Percentiles rank a stretch among this genome's conserved stretches.
These are phyloP conservation scores for Coelomomyces lativittatus DNA, from an alignment of 371 early-diverging fungal genomes.

Conservation along the genomic window DNA sequence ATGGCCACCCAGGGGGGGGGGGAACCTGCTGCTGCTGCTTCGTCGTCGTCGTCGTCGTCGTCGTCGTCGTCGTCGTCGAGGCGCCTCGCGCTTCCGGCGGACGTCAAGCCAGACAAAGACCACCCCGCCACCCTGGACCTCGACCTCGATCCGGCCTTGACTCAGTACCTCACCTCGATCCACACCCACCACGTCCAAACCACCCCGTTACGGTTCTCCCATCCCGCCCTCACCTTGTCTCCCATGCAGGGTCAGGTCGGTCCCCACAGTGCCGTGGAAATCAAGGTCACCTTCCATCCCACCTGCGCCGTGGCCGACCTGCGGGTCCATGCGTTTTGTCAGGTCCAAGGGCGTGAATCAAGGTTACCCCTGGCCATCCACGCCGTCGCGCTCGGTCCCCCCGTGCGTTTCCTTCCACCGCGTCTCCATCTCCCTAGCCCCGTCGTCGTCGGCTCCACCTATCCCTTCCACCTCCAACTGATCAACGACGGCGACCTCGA, in stretches of 20 bases:
- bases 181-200: background rate
- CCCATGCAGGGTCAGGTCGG: background rate
- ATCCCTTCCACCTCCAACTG: conserved; percentile 17
- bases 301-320: background rate
- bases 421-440: conserved; percentile 11
- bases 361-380: conserved; percentile 1
- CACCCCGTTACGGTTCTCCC: background rate
- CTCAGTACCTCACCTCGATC: background rate
- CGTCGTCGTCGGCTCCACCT: conserved; percentile 25
- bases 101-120: background rate
- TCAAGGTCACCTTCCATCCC: background rate
- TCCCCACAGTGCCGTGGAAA: background rate
- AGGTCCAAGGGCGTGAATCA: conserved; percentile 1
- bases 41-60: too few relatives aligned
- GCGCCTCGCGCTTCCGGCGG: background rate
- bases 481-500: conserved; percentile 13
- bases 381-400: conserved; percentile 24
- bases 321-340: background rate
- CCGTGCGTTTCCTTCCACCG: conserved; percentile 17
- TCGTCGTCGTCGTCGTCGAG: background rate
- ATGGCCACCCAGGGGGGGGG: too few relatives aligned
- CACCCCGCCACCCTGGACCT: background rate
- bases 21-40: too few relatives aligned
- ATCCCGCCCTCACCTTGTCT: background rate
- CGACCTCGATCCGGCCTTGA: background rate